Evolutionary conservation across 345 rosid species (phyloP).

Genomic region (rapeseed (Brassica napus)): Da-Ae NC_063450.1:53654501-53655000

Average conservation of each 20-base stretch:
- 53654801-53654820: background rate
- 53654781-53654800: background rate
- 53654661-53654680: constrained; percentile 32
- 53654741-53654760: background rate
- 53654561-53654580: background rate
- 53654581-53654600: constrained; percentile 14
- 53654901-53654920: constrained; percentile 48
- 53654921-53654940: constrained; percentile 46
- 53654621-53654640: constrained; percentile 32
- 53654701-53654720: constrained; percentile 24
- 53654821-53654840: constrained; percentile 31
- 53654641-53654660: constrained; percentile 1
- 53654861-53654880: constrained; percentile 23
- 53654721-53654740: constrained; percentile 23
- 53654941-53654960: constrained; percentile 30
- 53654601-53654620: constrained; percentile 20
- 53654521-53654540: background rate
- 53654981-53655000: constrained; percentile 53
- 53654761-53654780: background rate
- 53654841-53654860: constrained; percentile 41
- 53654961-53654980: constrained; percentile 37
- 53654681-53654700: constrained; percentile 11
- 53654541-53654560: constrained; percentile 1
- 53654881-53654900: constrained; percentile 43
- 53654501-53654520: background rate